Conservation (phyloP, 176 grass and related monocot genomes). For the Raddia distichophylla region DNA sequence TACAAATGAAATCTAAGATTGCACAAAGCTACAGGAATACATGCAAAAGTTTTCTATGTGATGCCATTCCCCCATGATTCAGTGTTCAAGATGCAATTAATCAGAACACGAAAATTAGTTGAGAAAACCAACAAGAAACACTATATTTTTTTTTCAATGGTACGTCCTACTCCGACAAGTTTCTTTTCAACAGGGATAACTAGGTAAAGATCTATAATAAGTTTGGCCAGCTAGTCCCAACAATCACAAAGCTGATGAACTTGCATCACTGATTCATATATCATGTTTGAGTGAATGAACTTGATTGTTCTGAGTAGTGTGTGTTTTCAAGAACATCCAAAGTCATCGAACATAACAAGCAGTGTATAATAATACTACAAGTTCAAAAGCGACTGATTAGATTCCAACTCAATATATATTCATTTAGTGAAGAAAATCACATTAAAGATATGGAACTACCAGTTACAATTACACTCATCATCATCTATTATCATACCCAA, state of each 20-base stretch:
- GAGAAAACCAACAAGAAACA: constrained; percentile 21
- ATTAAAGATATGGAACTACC: not conserved
- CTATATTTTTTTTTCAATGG: not conserved
- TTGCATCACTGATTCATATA: not conserved
- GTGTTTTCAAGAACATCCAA: constrained; percentile 8
- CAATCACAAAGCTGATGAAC: constrained; percentile 32
- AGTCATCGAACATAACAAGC: not conserved
- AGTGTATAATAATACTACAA: not conserved
- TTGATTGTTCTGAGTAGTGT: constrained; percentile 2
- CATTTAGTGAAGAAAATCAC: not conserved
- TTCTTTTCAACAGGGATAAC: not conserved
- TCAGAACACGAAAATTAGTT: constrained; percentile 17
- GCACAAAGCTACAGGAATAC: not conserved
- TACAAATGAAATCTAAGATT: constrained; percentile 1
- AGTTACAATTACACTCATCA: constrained; percentile 1
- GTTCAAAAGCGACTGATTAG: not conserved
- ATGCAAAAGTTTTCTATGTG: not conserved
- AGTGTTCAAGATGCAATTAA: not conserved
- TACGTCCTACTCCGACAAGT: not conserved
- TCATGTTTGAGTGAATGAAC: not conserved
- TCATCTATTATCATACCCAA: no score
- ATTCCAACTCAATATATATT: not conserved
- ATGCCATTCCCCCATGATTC: constrained; percentile 9
- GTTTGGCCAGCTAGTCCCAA: constrained; percentile 1
- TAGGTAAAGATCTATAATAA: constrained; percentile 3